Base-by-base conservation (phyloP, 345 rosid species). In the Anastatica hierochuntica region DNA sequence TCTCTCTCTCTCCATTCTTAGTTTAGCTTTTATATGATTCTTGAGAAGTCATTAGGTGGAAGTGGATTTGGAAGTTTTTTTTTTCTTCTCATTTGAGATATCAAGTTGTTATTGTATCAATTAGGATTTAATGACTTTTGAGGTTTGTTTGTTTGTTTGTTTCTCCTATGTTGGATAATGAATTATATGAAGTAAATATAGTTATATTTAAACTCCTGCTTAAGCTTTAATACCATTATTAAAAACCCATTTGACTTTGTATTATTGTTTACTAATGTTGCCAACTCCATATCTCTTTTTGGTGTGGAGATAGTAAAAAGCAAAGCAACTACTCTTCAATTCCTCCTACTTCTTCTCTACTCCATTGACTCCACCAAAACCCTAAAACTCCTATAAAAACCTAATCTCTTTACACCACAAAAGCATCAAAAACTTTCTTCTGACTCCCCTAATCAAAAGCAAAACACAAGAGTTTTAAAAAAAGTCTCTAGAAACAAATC, bases 11-110 rank as follows among this genome's bases (percentile, higher is more conserved):
- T 14, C 2, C 14, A 15, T 14, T 48, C 37, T 14, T 66, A 57
- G 70, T 50, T 51, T 66, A 66, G 70, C 47, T 50, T 58, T 56
- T 29, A 51, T 41, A 51, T 58, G 64, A 66, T 66, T 66, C 70
- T 50, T 58, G 60, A 54, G 70, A 66, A 58, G 53, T 37, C 48
- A 20, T 35, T 50, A 43, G 69, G 63, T 56, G 63, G 56, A 41
- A 41, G 58, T 49, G 58, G 37, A 29, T 58, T 52, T 66, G 64
- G 49, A 52, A 29, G n/a, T n/a, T n/a, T n/a, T 44, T 58, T 43
- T 41, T 29, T 21, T 21, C 38, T 23, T 35, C 53, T 49, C 41
- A 24, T 41, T 43, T 58, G 33, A 65, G 58, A 49, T 37, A 33
- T 65, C 63, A 43, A 44, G 60, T 36, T 65, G 53, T 65, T 49